Conservation (phyloP, 1,284 basidiomycete genomes). For the Stereum hirsutum region DNA sequence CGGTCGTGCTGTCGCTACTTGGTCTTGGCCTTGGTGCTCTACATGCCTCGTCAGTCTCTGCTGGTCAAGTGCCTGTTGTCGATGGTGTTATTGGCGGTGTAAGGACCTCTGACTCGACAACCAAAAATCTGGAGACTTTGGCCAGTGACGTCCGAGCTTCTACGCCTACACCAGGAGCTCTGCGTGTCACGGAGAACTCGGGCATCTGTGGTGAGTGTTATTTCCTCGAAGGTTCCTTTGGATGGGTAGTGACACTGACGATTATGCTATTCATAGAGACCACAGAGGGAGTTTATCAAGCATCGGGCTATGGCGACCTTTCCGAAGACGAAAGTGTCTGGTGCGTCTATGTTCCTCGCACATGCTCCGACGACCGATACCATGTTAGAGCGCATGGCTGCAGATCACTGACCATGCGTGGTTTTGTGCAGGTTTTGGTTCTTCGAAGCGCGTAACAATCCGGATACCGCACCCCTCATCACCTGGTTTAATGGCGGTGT, state of each 20-base stretch:
- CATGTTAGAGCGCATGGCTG: too few relatives aligned
- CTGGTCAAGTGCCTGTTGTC: constrained; percentile 36
- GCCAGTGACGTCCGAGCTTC: too few relatives aligned
- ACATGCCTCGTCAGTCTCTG: too few relatives aligned
- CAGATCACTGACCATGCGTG: too few relatives aligned
- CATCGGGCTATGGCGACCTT: constrained; percentile 53
- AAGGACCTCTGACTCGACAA: not conserved
- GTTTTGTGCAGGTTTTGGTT: too few relatives aligned
- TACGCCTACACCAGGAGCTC: constrained; percentile 33
- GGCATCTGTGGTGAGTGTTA: constrained; percentile 36
- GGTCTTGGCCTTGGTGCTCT: too few relatives aligned
- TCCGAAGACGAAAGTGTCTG: constrained; percentile 44
- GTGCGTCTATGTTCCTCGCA: too few relatives aligned
- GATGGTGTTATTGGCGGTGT: constrained; percentile 40
- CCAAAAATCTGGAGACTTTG: not conserved
- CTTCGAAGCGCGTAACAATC: constrained; percentile 50
- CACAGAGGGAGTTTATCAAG: constrained; percentile 45
- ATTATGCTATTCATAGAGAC: constrained; percentile 30
- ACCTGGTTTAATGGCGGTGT: constrained; percentile 64
- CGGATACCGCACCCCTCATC: constrained; percentile 45
- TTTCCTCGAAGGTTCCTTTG: too few relatives aligned
- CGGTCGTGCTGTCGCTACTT: too few relatives aligned
- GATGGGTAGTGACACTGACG: not conserved
- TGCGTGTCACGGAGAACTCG: constrained; percentile 44
- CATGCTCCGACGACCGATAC: too few relatives aligned